phyloP scores from a whole-genome alignment of 176 grass and related monocot species.

The Lolium multiflorum region DNA sequence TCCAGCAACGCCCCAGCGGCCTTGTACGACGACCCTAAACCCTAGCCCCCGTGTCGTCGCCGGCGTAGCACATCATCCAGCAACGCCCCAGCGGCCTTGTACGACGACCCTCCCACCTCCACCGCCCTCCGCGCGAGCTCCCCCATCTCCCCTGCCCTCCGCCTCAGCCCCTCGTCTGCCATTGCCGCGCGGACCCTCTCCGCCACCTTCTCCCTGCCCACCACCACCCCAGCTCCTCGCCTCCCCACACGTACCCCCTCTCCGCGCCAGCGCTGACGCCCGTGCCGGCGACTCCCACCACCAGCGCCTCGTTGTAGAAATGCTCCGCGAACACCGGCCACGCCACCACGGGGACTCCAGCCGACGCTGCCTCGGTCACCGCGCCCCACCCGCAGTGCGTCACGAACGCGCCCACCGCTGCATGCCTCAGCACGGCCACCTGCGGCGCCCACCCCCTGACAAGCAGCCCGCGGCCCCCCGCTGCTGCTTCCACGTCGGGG shows the following conservation, averaged over 20 bases:
- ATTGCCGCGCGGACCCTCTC: constrained; percentile 47
- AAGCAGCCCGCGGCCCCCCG: constrained; percentile 40
- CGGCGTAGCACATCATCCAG: constrained; percentile 47
- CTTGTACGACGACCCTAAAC: no score
- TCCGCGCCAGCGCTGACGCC: constrained; percentile 49
- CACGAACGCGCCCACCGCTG: constrained; percentile 55
- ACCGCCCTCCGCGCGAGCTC: constrained; percentile 36
- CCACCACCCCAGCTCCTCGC: constrained; percentile 54
- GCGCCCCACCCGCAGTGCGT: constrained; percentile 75
- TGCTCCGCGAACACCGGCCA: constrained; percentile 72
- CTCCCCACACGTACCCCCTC: constrained; percentile 67
- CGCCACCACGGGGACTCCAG: constrained; percentile 49
- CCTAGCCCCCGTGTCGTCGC: not conserved
- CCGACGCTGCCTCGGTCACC: constrained; percentile 58
- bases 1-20: no score
- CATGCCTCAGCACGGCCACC: constrained; percentile 62
- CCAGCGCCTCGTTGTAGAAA: constrained; percentile 79
- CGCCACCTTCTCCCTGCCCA: constrained; percentile 51
- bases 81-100: constrained; percentile 50
- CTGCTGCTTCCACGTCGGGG: constrained; percentile 19
- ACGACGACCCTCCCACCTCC: constrained; percentile 54
- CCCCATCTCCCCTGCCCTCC: constrained; percentile 38
- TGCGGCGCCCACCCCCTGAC: constrained; percentile 72
- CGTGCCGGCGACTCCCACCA: constrained; percentile 48
- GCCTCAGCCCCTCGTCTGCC: constrained; percentile 34